Conservation (phyloP, 2,329 filamentous ascomycete species). For the Lizonia empirigonia region DNA sequence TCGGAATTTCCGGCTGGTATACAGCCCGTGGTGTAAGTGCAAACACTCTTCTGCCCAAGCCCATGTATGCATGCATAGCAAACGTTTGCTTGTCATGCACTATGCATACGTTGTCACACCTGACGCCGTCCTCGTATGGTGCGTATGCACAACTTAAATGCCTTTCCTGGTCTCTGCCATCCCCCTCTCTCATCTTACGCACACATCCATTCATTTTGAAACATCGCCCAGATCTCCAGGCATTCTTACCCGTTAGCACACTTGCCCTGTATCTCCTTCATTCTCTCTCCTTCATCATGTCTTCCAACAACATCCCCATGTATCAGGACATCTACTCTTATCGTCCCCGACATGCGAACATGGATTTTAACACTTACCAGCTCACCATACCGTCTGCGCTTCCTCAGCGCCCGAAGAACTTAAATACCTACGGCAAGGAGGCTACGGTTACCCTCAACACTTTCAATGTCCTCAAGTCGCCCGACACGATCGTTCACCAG, state of each 20-base stretch:
- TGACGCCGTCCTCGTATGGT: background rate
- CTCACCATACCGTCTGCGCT: slow-evolving; percentile 32
- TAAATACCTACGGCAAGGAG: slow-evolving; percentile 49
- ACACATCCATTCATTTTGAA: background rate
- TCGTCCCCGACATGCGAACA: slow-evolving; percentile 25
- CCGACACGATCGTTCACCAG: slow-evolving; percentile 71
- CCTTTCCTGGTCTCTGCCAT: background rate
- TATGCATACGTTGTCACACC: slow-evolving; percentile 4
- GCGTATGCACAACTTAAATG: slow-evolving; percentile 9
- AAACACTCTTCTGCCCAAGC: slow-evolving; percentile 20
- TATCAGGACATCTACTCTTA: slow-evolving; percentile 22
- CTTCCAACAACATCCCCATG: slow-evolving; percentile 3
- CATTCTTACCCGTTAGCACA: slow-evolving; percentile 10
- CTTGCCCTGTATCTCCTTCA: background rate
- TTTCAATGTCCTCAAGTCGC: slow-evolving; percentile 69
- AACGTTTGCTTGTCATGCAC: slow-evolving; percentile 5
- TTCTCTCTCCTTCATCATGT: slow-evolving; percentile 17
- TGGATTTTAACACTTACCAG: slow-evolving; percentile 35
- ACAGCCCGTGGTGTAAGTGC: slow-evolving; percentile 47
- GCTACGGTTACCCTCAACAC: slow-evolving; percentile 68
- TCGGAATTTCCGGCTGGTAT: slow-evolving; percentile 45
- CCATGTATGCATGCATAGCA: slow-evolving; percentile 12
- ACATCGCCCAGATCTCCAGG: background rate
- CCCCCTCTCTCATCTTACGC: background rate
- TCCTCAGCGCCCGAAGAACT: slow-evolving; percentile 43